Evolutionary conservation across 140 eudicot genomes (phyloP), one percentile per base, ranked within the genome.

Genomic region (Senecio squalidus): DNA sequence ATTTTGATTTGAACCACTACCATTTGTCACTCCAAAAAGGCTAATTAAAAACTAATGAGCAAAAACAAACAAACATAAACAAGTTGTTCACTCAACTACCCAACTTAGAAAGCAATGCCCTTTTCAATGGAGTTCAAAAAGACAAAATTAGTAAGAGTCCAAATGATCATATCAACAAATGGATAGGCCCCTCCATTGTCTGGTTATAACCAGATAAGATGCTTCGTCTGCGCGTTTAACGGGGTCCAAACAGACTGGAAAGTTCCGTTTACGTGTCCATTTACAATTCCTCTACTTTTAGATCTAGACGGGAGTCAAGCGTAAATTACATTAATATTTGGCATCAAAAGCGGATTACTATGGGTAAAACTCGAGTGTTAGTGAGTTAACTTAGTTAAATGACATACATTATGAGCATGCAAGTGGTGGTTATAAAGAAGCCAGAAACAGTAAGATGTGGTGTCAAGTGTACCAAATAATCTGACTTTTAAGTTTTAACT

Each of bases 131-230:
- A 40, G 63, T 33, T 24, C 27, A 51, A 30, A 36, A 70, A 70
- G 48, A 18, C 34, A 62, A 33, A 30, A 52, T 54, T 27, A 53
- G 65, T 38, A 43, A 53, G 45, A 62, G 52, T 71, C 70, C 70
- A 71, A 71, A 62, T 55, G 33, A 62, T 71, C 71, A 71, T 53
- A 71, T 71, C 75, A 69, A 17, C 60, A 58, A 25, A 48, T 24
- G 22, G 20, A 62, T 62, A 41, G 70, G 59, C 20, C 76, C 76
- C 71, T 62, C 66, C 45, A 53, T 17, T 71, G 76, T 62, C 66
- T 54, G 34, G 58, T 40, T 70, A 62, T 43, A 62, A 71, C 51
- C 48, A 62, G 70, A 71, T 70, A 62, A 71, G 76, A 71, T 71
- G 64, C 52, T 64, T 24, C 39, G 55, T 54, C 68, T 21, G 39